Base-by-base conservation (phyloP, 345 rosid species). In the Clausena lansium region DNA sequence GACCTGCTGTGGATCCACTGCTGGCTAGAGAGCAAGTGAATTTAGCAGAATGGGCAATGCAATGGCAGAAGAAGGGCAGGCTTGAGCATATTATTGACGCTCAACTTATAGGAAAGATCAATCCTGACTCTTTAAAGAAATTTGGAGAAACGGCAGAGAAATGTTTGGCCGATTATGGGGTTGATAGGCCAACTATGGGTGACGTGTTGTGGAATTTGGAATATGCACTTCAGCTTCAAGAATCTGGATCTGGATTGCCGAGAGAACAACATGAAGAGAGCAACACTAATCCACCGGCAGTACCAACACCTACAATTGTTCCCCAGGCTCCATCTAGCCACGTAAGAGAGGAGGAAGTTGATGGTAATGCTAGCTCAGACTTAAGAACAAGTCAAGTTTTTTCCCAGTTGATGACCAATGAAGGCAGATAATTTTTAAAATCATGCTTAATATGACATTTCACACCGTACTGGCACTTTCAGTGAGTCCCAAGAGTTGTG, bases 201-300 rank as follows among this genome's bases (percentile, higher is more conserved):
- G 99, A 93, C 83, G 98, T 95, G 55, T 60, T 95, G 52, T 95
- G 99, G 99, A 95, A 93, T 75, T 87, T 95, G 78, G 99, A 95
- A 77, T 80, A 86, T 70, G 88, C 84, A 17, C 92, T 92, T 71
- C 97, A 90, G 85, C 90, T 93, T 82, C 98, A 94, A 76, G 95
- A 90, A 82, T 88, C 97, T 27, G 57, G 68, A 64, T 19, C 55
- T 17, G 85, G 86, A 47, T 76, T 84, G 4, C 38, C 82, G 22
- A 81, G 60, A 41, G 83, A 86, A 68, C 80, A 88, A 67, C 79
- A 22, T 0, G 88, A 85, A 35, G 75, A 81, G 20, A 68, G 84
- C 55, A 79, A 73, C 22, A 32, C 10, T 0, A 78, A 66, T 35
- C 76, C 30, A 36, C 33, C 75, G 0, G 86, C 64, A 17, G 74